Evolutionary conservation across 345 rosid species (phyloP).

Genomic region (Euclidium syriacum): DNA sequence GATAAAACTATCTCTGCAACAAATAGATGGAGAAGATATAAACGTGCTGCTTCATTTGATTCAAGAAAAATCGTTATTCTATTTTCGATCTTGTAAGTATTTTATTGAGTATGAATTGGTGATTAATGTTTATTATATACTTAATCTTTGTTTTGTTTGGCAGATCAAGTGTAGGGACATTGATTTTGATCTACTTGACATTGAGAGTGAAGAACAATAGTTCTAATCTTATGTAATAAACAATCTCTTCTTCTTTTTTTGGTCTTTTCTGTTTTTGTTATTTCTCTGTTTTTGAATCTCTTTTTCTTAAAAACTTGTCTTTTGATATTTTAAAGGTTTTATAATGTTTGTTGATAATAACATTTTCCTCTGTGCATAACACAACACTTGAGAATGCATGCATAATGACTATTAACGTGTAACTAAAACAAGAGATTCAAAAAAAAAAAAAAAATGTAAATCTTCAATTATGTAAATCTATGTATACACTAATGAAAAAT

Average conservation of each 20-base stretch:
- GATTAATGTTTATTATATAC: too few relatives aligned
- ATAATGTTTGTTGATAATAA: conserved; percentile 29
- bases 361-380: conserved; percentile 14
- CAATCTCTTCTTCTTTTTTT: not conserved
- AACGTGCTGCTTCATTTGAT: conserved; percentile 78
- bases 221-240: conserved; percentile 39
- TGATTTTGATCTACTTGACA: conserved; percentile 81
- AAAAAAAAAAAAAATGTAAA: too few relatives aligned
- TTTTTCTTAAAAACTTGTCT: conserved; percentile 1
- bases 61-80: conserved; percentile 79
- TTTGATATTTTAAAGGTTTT: conserved; percentile 15
- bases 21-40: conserved; percentile 86
- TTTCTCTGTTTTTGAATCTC: conserved; percentile 14
- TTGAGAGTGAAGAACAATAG: conserved; percentile 62
- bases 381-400: conserved; percentile 3
- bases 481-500: too few relatives aligned
- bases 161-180: conserved; percentile 91
- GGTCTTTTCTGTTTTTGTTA: not conserved
- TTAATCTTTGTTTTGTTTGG: too few relatives aligned
- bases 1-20: conserved; percentile 54
- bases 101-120: too few relatives aligned
- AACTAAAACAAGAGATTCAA: not conserved
- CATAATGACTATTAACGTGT: not conserved
- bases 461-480: too few relatives aligned
- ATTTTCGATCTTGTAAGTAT: conserved; percentile 81